Evolutionary conservation across 192 early-diverging fungal species (phyloP).

Genomic region (Funneliformis geosporum): DNA sequence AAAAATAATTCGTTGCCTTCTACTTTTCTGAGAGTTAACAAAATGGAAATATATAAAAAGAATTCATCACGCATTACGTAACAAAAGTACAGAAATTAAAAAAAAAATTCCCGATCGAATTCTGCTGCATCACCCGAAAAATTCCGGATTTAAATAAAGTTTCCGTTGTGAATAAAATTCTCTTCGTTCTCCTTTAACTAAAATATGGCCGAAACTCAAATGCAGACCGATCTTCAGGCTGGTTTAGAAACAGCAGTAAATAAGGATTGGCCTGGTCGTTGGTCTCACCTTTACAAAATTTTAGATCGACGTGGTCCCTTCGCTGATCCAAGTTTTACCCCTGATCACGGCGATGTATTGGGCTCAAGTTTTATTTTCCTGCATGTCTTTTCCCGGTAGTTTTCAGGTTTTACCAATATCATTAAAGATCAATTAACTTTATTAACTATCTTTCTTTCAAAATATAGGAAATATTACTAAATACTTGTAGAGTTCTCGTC

Average conservation of each 20-base stretch:
- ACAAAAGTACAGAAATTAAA: too few species aligned
- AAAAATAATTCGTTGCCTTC: too few species aligned
- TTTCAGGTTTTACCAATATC: background rate
- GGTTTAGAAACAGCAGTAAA: background rate
- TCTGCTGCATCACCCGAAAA: too few species aligned
- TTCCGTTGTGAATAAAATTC: too few species aligned
- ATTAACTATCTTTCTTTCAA: background rate
- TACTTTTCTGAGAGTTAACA: too few species aligned
- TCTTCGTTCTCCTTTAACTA: too few species aligned
- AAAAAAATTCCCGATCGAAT: too few species aligned
- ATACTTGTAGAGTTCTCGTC: conserved; percentile 69
- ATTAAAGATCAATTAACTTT: background rate
- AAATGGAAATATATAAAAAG: too few species aligned
- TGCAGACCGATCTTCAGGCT: conserved; percentile 21
- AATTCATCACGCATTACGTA: too few species aligned
- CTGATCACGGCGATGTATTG: conserved; percentile 21
- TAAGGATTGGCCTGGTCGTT: conserved; percentile 10
- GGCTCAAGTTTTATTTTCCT: background rate
- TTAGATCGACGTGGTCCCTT: conserved; percentile 19
- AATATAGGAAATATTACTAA: conserved; percentile 37
- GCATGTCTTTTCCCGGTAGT: background rate
- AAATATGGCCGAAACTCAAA: conserved; percentile 14
- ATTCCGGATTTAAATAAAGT: too few species aligned
- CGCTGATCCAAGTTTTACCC: conserved; percentile 10
- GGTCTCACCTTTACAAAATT: conserved; percentile 21